A percentile compares a stretch with the other conserved stretches of the same genome.
These are phyloP conservation scores for Neurospora sp. DNA, from an alignment of 2,329 filamentous ascomycete species.

Conservation along the genomic window DNA sequence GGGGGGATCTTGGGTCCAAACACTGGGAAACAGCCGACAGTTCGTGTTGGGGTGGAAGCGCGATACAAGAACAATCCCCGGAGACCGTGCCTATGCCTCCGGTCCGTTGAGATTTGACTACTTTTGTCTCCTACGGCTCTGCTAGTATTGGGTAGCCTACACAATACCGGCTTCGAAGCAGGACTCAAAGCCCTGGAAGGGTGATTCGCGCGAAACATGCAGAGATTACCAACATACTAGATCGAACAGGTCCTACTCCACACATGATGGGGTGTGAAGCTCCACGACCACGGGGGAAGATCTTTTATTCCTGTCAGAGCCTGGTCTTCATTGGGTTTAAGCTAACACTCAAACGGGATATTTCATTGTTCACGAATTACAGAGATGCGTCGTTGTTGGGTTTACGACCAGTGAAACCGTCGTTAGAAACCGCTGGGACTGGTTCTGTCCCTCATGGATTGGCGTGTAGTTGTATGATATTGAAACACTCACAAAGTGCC, in stretches of 20 bases:
- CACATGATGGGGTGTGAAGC: neutral
- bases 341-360: neutral
- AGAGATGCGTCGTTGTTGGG: neutral
- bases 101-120: neutral
- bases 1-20: neutral
- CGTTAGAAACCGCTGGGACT: neutral
- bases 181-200: neutral
- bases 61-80: neutral
- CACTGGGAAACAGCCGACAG: neutral
- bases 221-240: neutral
- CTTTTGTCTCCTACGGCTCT: neutral
- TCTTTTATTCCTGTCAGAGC: neutral
- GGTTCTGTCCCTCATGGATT: neutral
- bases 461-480: neutral
- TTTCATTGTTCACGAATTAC: neutral
- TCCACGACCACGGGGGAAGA: neutral
- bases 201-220: neutral
- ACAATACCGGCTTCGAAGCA: neutral
- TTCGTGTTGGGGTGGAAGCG: neutral
- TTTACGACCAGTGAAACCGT: neutral
- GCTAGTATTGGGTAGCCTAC: neutral
- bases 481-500: neutral
- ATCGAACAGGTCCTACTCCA: neutral
- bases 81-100: neutral
- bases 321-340: neutral